Evolutionary conservation across 1,284 basidiomycete species (phyloP).

Genomic region (Fomitopsis betulina): DNA sequence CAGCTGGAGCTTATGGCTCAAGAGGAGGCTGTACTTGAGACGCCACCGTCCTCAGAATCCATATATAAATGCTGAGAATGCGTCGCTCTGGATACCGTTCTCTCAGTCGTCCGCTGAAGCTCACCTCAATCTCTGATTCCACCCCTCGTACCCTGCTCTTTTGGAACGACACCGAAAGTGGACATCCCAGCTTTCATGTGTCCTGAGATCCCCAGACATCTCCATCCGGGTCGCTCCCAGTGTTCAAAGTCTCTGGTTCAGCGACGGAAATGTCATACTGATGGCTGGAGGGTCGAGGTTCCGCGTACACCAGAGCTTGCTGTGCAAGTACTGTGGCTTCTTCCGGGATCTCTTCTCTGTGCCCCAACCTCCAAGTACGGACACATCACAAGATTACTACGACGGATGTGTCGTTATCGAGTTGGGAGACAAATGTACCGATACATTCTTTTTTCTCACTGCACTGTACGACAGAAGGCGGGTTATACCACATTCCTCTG

Average conservation of each 20-base stretch:
- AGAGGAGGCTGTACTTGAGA: no score
- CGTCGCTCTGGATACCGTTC: no score
- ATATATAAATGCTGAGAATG: no score
- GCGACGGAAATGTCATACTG: conserved; percentile 23
- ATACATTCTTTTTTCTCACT: not conserved
- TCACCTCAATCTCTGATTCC: no score
- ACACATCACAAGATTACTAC: not conserved
- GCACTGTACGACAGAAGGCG: not conserved
- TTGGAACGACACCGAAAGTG: no score
- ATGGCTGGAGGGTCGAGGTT: conserved; percentile 12
- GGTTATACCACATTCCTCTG: no score
- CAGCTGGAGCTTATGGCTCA: no score
- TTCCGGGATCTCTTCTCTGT: conserved; percentile 19
- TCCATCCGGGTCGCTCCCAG: not conserved
- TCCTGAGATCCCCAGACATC: no score
- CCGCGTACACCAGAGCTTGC: conserved; percentile 16
- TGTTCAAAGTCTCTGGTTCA: conserved; percentile 15
- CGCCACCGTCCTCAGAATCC: no score
- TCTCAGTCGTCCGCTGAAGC: no score
- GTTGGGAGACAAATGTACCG: not conserved
- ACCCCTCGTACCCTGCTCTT: no score
- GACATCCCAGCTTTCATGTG: no score
- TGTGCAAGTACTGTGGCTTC: conserved; percentile 15
- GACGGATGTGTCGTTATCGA: conserved; percentile 1
- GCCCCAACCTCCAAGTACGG: conserved; percentile 8